phyloP scores from a whole-genome alignment of 345 rosid species.

The Syzygium aqueum region DNA sequence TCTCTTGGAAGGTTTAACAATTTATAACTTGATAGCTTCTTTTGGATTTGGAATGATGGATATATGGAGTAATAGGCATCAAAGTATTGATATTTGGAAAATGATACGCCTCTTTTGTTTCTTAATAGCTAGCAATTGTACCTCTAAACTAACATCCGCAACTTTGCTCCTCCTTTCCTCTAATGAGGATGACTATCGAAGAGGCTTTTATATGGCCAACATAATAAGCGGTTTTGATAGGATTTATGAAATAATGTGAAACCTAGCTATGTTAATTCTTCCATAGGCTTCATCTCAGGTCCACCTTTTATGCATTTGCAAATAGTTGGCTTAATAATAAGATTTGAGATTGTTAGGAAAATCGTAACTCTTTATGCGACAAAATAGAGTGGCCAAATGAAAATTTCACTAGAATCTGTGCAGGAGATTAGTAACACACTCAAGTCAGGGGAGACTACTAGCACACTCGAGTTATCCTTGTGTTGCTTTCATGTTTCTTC shows the following conservation, averaged over 20 bases:
- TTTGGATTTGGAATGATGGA: fast-evolving
- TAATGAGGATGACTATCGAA: not conserved
- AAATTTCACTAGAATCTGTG: too few relatives aligned
- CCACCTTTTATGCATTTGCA: fast-evolving
- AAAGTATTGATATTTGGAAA: fast-evolving
- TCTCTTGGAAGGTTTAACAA: not conserved
- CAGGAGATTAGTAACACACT: not conserved
- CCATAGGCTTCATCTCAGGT: not conserved
- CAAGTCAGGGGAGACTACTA: not conserved
- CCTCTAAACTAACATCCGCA: not conserved
- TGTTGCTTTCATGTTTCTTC: not conserved
- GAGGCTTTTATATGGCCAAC: not conserved
- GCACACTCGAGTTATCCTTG: too few relatives aligned
- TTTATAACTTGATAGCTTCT: fast-evolving
- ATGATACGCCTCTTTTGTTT: fast-evolving
- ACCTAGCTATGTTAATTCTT: not conserved
- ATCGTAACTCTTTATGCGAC: not conserved
- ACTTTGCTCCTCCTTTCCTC: not conserved
- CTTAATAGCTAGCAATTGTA: not conserved
- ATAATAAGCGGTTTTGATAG: fast-evolving
- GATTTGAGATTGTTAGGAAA: not conserved
- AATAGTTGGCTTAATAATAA: not conserved
- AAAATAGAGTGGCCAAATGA: too few relatives aligned
- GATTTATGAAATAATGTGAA: not conserved
- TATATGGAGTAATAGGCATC: not conserved